These are phyloP conservation scores for Vaucheria bursata DNA, from an alignment of 352 stramenopile genomes.

Conservation along the genomic window DNA sequence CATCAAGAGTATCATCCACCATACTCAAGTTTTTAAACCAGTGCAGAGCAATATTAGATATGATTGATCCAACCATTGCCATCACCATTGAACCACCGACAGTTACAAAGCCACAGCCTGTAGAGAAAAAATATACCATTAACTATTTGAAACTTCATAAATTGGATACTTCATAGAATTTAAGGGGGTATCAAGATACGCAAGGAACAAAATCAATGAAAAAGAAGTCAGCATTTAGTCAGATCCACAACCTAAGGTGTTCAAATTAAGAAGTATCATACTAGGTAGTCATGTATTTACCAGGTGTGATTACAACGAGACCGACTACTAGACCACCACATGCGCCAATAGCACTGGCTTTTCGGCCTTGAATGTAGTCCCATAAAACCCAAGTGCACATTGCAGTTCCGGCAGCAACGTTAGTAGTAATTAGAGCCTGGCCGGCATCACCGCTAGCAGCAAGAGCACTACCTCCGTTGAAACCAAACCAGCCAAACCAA, in stretches of 20 bases:
- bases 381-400: conserved; percentile 18
- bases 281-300: no score
- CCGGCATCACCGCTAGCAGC: background rate
- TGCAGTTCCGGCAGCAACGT: conserved; percentile 9
- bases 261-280: no score
- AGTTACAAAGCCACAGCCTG: conserved; percentile 11
- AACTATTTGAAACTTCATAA: no score
- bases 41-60: conserved; percentile 15
- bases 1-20: conserved; percentile 15
- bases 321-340: conserved; percentile 14
- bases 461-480: conserved; percentile 67
- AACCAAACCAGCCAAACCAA: conserved; percentile 65
- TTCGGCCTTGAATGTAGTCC: conserved; percentile 21
- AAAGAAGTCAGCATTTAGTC: no score
- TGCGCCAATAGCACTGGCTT: conserved; percentile 14
- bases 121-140: no score
- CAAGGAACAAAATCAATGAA: no score
- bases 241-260: no score
- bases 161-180: no score
- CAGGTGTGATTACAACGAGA: conserved; percentile 17
- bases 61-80: conserved; percentile 10
- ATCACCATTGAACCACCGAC: conserved; percentile 15
- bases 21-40: conserved; percentile 20
- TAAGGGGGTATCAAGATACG: no score
- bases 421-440: conserved; percentile 29